Conservation (phyloP, 129 eudicot species). For the Artemisia annua region DNA sequence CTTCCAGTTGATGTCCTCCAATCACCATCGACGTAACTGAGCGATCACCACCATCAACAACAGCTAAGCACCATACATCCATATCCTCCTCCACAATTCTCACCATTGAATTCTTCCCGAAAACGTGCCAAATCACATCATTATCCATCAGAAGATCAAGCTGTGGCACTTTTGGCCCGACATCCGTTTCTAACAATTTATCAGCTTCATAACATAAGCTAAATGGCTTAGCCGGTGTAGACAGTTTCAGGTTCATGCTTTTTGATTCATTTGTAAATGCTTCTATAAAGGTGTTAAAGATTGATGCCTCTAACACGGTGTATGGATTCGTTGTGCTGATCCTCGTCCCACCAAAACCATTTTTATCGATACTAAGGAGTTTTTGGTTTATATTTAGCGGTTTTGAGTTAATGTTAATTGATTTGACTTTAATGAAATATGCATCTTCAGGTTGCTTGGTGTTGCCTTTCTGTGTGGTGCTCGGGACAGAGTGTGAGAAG, state of each 20-base stretch:
- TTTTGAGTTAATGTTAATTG: slow-evolving; percentile 49
- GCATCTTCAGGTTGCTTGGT: slow-evolving; percentile 27
- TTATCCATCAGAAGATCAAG: slow-evolving; percentile 49
- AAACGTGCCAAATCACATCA: slow-evolving; percentile 48
- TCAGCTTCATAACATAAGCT: slow-evolving; percentile 44
- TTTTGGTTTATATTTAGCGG: slow-evolving; percentile 18
- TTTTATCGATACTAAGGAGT: slow-evolving; percentile 18
- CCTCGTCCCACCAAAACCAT: slow-evolving; percentile 43
- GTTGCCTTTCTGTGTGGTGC: slow-evolving; percentile 1
- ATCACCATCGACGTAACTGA: slow-evolving; percentile 40
- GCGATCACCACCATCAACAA: slow-evolving; percentile 50
- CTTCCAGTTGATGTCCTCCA: slow-evolving; percentile 70
- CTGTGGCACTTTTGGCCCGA: slow-evolving; percentile 51
- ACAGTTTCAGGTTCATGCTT: slow-evolving; percentile 39
- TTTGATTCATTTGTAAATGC: slow-evolving; percentile 52
- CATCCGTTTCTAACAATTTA: slow-evolving; percentile 25
- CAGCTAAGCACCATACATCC: slow-evolving; percentile 65
- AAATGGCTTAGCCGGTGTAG: slow-evolving; percentile 48
- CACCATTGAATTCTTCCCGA: slow-evolving; percentile 66
- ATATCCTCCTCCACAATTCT: slow-evolving; percentile 43
- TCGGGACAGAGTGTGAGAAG: slow-evolving; percentile 2
- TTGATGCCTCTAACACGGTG: slow-evolving; percentile 39
- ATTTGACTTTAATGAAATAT: slow-evolving; percentile 47
- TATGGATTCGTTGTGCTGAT: slow-evolving; percentile 50
- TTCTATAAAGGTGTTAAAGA: slow-evolving; percentile 28